Evolutionary conservation across 768 basidiomycete genomes (phyloP), one percentile per base, ranked within the genome.

Genomic region (Filobasidium floriforme): DNA sequence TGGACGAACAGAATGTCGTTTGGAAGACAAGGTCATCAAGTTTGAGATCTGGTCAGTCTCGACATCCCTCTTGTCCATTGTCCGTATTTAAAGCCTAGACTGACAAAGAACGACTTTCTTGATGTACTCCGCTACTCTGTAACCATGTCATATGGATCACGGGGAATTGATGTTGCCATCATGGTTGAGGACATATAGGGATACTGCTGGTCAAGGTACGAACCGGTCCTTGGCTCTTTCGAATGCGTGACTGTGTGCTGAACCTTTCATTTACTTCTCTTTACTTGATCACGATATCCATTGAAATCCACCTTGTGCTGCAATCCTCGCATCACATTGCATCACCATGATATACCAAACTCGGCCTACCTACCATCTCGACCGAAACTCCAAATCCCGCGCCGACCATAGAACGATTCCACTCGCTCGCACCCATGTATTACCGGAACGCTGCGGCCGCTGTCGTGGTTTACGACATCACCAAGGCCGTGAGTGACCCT

Each of bases 381-480:
- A n/a, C 46, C 46, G 91, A 93, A 73, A 93, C 91, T 59, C 90
- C 91, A 41, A 90, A 51, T 3, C 28, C 10, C 43, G n/a, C n/a
- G 22, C 12, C 44, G 6, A 26, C 89, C 61, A 89, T 91, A 81
- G 93, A 97, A 80, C 89, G 94, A 61, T 98, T 98, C 81, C 94
- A 97, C 78, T 96, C 93, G 60, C 87, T 96, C 64, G 93, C 93
- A 37, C 94, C 96, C 55, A 98, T 98, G 94, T 96, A 96, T 79
- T 97, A 96, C 79, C 89, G 96, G 74, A 97, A 98, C 74, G 92
- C 94, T 9, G 90, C 93, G 78, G 93, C 94, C 3, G 94, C 94
- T 40, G 92, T 98, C 49, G 96, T 99, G 10, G 94, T 98, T 22
- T 98, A 97, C 79, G 96, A 98, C 77, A 87, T 98, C 64, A 98